Percentiles rank a stretch among this genome's conserved stretches.
These are phyloP conservation scores for Gaertneriomyces sp. DNA, from an alignment of 192 early-diverging fungal genomes.

Conservation along the genomic window DNA sequence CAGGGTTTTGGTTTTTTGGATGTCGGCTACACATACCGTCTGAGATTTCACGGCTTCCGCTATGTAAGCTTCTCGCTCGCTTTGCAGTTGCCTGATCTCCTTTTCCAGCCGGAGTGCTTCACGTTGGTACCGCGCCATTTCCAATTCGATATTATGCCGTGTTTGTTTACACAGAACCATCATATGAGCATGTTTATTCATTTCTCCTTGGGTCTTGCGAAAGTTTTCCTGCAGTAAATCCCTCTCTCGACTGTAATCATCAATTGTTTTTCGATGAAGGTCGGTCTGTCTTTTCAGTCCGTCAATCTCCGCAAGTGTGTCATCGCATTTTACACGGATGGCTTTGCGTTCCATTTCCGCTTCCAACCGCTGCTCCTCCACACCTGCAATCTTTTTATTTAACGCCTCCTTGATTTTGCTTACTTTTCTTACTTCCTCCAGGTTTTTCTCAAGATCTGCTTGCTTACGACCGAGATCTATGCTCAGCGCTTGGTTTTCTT, in stretches of 20 bases:
- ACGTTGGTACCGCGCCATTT: conserved; percentile 36
- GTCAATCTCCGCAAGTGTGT: conserved; percentile 35
- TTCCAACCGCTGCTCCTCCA: conserved; percentile 56
- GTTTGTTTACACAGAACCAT: conserved; percentile 44
- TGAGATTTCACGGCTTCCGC: conserved; percentile 40
- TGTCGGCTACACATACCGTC: conserved; percentile 33
- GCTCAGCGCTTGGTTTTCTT: conserved; percentile 43
- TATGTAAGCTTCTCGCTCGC: conserved; percentile 42
- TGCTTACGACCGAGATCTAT: conserved; percentile 47
- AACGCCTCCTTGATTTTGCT: conserved; percentile 47
- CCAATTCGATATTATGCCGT: conserved; percentile 55
- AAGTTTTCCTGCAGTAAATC: conserved; percentile 47
- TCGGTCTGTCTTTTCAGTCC: conserved; percentile 42
- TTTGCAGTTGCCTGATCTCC: conserved; percentile 32
- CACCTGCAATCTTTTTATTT: conserved; percentile 48
- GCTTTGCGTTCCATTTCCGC: conserved; percentile 49
- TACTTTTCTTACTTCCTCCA: conserved; percentile 48
- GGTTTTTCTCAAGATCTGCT: conserved; percentile 41
- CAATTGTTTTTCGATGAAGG: conserved; percentile 44
- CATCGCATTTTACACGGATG: conserved; percentile 41
- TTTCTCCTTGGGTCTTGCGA: conserved; percentile 40
- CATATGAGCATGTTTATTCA: conserved; percentile 30
- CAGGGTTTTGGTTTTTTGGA: conserved; percentile 55
- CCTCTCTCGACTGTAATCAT: conserved; percentile 51
- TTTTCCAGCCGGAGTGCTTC: conserved; percentile 33